Conservation (phyloP, 805 yeast genomes). For the Saturnispora hagleri region DNA sequence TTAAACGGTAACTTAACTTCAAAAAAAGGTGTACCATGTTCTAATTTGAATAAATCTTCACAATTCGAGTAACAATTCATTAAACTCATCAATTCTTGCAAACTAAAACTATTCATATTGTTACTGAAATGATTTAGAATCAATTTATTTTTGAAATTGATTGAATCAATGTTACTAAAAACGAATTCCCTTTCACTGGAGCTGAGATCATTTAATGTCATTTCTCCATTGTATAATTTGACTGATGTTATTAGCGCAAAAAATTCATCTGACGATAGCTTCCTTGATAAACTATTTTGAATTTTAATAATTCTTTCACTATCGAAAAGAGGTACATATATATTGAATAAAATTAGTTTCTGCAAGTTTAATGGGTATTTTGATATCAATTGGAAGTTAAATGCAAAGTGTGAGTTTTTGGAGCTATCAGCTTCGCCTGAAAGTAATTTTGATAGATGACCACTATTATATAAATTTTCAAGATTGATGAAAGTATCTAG, state of each 20-base stretch:
- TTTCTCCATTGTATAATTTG: background rate
- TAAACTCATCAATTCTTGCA: background rate
- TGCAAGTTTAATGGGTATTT: constrained; percentile 1
- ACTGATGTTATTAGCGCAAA: background rate
- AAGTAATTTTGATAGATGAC: background rate
- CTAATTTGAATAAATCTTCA: background rate
- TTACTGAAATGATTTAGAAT: background rate
- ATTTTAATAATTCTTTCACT: background rate
- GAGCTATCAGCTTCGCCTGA: background rate
- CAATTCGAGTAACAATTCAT: background rate
- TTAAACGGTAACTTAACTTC: background rate
- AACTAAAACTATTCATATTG: background rate
- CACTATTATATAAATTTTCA: background rate
- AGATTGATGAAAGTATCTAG: background rate
- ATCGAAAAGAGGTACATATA: background rate
- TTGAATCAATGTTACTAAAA: constrained; percentile 1
- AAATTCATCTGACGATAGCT: background rate
- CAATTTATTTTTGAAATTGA: background rate
- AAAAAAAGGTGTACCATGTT: background rate
- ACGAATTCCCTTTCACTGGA: background rate
- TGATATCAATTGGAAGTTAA: background rate
- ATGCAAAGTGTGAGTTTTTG: background rate
- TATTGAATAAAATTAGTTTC: constrained; percentile 1
- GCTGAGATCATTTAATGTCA: background rate
- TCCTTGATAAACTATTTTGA: background rate